phyloP scores from a whole-genome alignment of 805 yeast species.

The Saccharomycopsis fermentans region DNA sequence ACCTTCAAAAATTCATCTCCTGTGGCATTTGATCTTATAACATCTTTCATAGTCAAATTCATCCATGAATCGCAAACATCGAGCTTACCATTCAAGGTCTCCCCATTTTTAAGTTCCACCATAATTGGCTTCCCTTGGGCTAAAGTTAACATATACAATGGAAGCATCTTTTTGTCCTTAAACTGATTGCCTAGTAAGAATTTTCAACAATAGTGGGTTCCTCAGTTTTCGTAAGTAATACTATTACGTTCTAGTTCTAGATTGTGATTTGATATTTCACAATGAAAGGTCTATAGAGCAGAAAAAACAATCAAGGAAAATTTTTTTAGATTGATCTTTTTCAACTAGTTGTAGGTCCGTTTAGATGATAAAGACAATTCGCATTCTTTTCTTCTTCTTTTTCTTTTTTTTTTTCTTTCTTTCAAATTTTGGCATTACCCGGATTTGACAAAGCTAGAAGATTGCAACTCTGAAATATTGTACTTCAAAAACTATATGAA shows the following conservation, averaged over 20 bases:
- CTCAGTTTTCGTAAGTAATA: no score
- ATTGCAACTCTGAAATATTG: no score
- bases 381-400: not conserved
- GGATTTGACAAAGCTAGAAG: not conserved
- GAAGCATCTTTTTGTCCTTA: slow-evolving; percentile 44
- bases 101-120: slow-evolving; percentile 89
- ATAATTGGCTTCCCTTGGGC: slow-evolving; percentile 81
- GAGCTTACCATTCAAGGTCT: slow-evolving; percentile 73
- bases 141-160: slow-evolving; percentile 80
- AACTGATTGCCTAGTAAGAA: no score
- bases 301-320: not conserved
- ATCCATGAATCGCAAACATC: slow-evolving; percentile 89
- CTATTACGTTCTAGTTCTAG: no score
- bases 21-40: slow-evolving; percentile 51
- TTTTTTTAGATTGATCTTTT: not conserved
- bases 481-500: no score
- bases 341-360: no score
- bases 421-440: not conserved
- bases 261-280: not conserved
- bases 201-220: not conserved
- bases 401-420: no score
- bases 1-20: slow-evolving; percentile 55
- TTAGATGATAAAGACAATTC: not conserved
- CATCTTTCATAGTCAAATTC: slow-evolving; percentile 81
- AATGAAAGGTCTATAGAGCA: no score